Evolutionary conservation across 495 filamentous ascomycete genomes (phyloP), one percentile per base, ranked within the genome.

Genomic region (Penicillium macrosclerotiorum): DNA sequence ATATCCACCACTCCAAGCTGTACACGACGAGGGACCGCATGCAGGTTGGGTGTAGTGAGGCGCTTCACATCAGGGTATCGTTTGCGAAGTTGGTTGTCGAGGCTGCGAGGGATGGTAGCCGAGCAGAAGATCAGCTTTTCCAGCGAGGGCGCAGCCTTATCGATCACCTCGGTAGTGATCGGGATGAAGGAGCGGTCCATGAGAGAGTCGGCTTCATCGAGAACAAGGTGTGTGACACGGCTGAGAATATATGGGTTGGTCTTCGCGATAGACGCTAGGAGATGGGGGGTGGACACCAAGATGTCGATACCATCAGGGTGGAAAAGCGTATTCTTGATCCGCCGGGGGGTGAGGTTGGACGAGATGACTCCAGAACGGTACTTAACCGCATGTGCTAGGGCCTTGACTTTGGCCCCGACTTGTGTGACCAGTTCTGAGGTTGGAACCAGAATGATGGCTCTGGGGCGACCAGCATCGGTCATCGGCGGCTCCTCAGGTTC

Each of bases 131-230:
- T 79, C n/a, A 97, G 76, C 59, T 96, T 89, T 47, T 86, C 79
- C 7, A 97, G 74, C 0, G 88, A 89, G 2, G 89, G 85, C 2
- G 81, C 74, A 3, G 79, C 75, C 50, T 86, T 83, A 58, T 91
- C 85, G 48, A 97, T 78, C 47, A 97, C 84, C 36, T 80, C 76
- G 11, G 80, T 84, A 1, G 94, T 96, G 20, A 83, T 83, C 1
- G 88, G 85, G 2, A 83, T 68, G 73, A 98, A 98, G 23, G 88
- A 89, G 39, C 90, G 86, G 64, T 98, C 94, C 59, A 97, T 79
- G 9, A 98, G 81, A 9, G 90, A 95, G 67, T 98, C 93, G 18
- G 93, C 93, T 66, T 98, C 93, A 61, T 98, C 93, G 39, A 94
- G 76, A 41, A 97, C 77, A 13, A 98, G 79, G 64, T 96, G 86